Percentiles rank a stretch among this genome's conserved stretches.
phyloP scores from a whole-genome alignment of 2,329 filamentous ascomycete species.

The Pyrenochaeta sp. region DNA sequence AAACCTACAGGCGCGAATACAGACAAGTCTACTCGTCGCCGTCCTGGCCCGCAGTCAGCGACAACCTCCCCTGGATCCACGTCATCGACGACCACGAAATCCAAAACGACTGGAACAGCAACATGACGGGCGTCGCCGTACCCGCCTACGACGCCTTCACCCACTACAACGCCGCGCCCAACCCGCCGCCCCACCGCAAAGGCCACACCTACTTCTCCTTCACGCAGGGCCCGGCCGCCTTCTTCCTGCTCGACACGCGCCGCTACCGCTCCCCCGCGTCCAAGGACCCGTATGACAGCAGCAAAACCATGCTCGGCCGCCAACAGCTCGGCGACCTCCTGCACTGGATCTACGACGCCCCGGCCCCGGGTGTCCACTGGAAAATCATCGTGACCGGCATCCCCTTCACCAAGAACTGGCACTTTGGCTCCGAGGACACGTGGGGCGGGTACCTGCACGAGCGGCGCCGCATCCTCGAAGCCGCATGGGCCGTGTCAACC shows the following conservation, averaged over 20 bases:
- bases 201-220: slow-evolving; percentile 88
- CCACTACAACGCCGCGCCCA: slow-evolving; percentile 83
- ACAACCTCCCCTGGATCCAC: slow-evolving; percentile 94
- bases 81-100: slow-evolving; percentile 98
- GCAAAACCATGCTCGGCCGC: slow-evolving; percentile 87
- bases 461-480: slow-evolving; percentile 79
- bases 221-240: slow-evolving; percentile 85
- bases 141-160: slow-evolving; percentile 84
- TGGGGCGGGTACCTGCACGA: slow-evolving; percentile 93
- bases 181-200: slow-evolving; percentile 73
- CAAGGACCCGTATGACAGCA: slow-evolving; percentile 64
- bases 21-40: slow-evolving; percentile 95
- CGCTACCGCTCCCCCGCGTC: slow-evolving; percentile 79
- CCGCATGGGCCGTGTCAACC: slow-evolving; percentile 88
- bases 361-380: slow-evolving; percentile 83
- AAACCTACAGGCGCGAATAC: slow-evolving; percentile 89
- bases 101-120: slow-evolving; percentile 87
- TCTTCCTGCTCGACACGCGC: slow-evolving; percentile 94
- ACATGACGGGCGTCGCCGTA: slow-evolving; percentile 79
- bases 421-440: slow-evolving; percentile 83
- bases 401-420: slow-evolving; percentile 98
- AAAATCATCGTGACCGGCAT: slow-evolving; percentile 91
- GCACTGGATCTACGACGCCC: slow-evolving; percentile 74
- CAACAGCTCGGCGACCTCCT: slow-evolving; percentile 82
- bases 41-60: slow-evolving; percentile 79